A percentile compares a stretch with the other conserved stretches of the same genome.
phyloP scores from a whole-genome alignment of 176 grass and related monocot species.

The Miscanthus lutarioriparius region DNA sequence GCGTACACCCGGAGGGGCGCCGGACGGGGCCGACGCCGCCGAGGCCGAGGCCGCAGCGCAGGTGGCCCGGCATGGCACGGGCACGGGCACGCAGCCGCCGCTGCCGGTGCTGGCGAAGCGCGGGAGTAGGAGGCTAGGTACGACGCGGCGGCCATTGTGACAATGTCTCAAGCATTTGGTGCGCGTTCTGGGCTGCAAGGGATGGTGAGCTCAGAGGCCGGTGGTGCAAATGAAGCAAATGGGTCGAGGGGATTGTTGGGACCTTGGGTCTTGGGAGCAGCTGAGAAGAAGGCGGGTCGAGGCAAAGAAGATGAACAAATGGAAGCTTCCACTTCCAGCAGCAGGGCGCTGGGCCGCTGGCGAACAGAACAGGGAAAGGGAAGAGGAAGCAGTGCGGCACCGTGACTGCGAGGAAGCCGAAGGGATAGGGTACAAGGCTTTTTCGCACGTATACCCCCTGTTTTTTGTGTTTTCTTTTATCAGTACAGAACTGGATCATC shows the following conservation, averaged over 20 bases:
- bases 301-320: not conserved
- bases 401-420: not conserved
- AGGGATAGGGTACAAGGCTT: not conserved
- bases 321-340: not conserved
- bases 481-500: not conserved
- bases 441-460: not conserved
- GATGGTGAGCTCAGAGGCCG: not conserved
- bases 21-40: not conserved
- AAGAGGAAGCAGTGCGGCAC: not conserved
- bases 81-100: not conserved
- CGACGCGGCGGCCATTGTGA: slow-evolving; percentile 62
- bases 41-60: not conserved
- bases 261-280: not conserved
- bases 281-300: not conserved
- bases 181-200: not conserved
- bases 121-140: slow-evolving; percentile 35
- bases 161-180: slow-evolving; percentile 55
- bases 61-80: not conserved
- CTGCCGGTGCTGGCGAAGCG: slow-evolving; percentile 20
- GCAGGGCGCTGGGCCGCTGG: not conserved
- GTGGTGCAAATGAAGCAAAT: not conserved
- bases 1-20: slow-evolving; percentile 19
- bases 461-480: not conserved
- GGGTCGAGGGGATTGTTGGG: not conserved
- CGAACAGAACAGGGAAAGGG: not conserved